These are phyloP conservation scores for Tolypocladium tropicale DNA, from an alignment of 2,329 filamentous ascomycete species.

Conservation along the genomic window DNA sequence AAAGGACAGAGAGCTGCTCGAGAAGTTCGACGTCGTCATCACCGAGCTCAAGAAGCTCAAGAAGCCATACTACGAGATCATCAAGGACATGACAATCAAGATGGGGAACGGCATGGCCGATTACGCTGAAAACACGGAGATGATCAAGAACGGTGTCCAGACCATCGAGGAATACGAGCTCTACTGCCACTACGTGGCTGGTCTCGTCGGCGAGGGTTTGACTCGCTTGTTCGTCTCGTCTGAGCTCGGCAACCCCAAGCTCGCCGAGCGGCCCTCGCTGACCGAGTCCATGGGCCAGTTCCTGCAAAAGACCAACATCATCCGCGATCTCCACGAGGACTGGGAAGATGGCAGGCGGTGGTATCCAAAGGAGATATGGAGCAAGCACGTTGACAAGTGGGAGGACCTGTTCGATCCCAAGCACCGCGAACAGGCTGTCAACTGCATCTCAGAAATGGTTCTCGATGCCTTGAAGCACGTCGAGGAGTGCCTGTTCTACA, in stretches of 20 bases:
- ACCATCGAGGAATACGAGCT: constrained; percentile 85
- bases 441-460: constrained; percentile 90
- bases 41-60: constrained; percentile 83
- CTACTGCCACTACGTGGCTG: constrained; percentile 98
- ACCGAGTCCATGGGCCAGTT: constrained; percentile 97
- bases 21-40: constrained; percentile 84
- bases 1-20: constrained; percentile 86
- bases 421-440: constrained; percentile 65
- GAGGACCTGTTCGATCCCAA: constrained; percentile 81
- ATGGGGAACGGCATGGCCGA: constrained; percentile 99
- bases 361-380: constrained; percentile 96
- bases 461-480: constrained; percentile 77
- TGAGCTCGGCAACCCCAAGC: constrained; percentile 73
- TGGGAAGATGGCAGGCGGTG: constrained; percentile 79
- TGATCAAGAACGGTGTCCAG: constrained; percentile 69
- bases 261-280: constrained; percentile 68
- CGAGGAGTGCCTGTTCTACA: constrained; percentile 95
- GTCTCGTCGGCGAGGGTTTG: constrained; percentile 88
- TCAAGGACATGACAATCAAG: constrained; percentile 82
- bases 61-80: constrained; percentile 71
- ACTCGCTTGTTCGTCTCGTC: constrained; percentile 85
- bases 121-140: constrained; percentile 75
- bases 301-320: constrained; percentile 97
- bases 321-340: constrained; percentile 89
- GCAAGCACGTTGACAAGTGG: constrained; percentile 83